Evolutionary conservation across 805 yeast species (phyloP).

Genomic region (Candida yuanshanica): DNA sequence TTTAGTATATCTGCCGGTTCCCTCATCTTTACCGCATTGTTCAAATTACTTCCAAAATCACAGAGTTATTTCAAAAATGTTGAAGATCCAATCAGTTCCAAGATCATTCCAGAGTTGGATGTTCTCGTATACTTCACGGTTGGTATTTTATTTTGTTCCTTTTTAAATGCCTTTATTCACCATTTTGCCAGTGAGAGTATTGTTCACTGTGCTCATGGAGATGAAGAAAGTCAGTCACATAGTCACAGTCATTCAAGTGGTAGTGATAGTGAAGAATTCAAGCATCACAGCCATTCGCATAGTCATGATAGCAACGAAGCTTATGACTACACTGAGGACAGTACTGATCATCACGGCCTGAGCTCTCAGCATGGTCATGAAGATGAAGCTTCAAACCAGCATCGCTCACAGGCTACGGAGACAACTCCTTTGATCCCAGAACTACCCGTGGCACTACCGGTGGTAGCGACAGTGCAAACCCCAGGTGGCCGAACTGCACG

Average conservation of each 20-base stretch:
- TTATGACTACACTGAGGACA: no score
- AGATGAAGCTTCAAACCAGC: slow-evolving; percentile 5
- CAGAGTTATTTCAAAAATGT: slow-evolving; percentile 33
- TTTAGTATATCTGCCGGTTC: slow-evolving; percentile 81
- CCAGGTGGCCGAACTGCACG: background rate
- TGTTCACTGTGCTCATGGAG: slow-evolving; percentile 76
- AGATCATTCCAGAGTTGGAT: slow-evolving; percentile 27
- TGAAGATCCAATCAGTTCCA: slow-evolving; percentile 13
- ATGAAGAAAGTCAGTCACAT: slow-evolving; percentile 17
- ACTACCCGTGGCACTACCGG: no score
- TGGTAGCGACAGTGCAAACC: background rate
- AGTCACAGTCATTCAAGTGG: slow-evolving; percentile 13
- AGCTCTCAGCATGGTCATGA: slow-evolving; percentile 8
- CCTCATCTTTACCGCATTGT: slow-evolving; percentile 70
- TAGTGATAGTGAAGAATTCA: background rate
- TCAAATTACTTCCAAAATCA: slow-evolving; percentile 70
- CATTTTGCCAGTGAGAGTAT: slow-evolving; percentile 72
- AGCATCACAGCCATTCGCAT: slow-evolving; percentile 7
- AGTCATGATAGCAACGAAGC: no score
- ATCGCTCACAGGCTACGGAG: slow-evolving; percentile 5
- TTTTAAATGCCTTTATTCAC: slow-evolving; percentile 64
- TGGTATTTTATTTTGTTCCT: slow-evolving; percentile 59
- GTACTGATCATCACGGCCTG: no score
- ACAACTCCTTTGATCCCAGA: background rate
- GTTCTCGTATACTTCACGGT: slow-evolving; percentile 41